Evolutionary conservation across 257 asterid species (phyloP).

Genomic region (Solanum habrochaites): DNA sequence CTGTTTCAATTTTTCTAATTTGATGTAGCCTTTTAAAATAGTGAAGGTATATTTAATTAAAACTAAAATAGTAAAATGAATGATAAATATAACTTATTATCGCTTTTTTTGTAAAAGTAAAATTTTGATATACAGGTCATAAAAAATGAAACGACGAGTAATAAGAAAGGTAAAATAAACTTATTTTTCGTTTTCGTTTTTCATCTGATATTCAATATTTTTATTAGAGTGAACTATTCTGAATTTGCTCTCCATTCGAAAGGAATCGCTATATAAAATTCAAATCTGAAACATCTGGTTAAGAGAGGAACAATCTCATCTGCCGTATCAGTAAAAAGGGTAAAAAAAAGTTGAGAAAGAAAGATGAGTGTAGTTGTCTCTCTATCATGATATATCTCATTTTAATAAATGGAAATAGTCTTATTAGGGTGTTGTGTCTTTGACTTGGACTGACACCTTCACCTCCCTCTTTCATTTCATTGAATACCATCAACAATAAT

Average conservation of each 20-base stretch:
- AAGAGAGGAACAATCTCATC: too few species aligned
- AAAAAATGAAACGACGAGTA: not conserved
- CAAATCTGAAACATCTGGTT: fast-evolving
- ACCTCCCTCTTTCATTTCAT: not conserved
- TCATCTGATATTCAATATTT: too few species aligned
- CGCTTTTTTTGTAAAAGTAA: not conserved
- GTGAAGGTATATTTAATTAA: too few species aligned
- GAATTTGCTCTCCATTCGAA: fast-evolving
- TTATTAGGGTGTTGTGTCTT: not conserved
- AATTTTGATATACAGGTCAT: not conserved
- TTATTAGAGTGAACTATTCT: too few species aligned
- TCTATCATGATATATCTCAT: not conserved
- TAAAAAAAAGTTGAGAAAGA: not conserved
- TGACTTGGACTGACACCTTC: not conserved
- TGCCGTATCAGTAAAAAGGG: not conserved
- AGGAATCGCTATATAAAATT: fast-evolving
- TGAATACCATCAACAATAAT: not conserved
- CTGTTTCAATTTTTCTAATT: too few species aligned
- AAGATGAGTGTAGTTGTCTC: not conserved
- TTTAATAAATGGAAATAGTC: not conserved
- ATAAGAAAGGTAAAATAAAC: not conserved
- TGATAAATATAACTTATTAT: not conserved
- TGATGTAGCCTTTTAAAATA: not conserved
- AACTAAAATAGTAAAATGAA: not conserved
- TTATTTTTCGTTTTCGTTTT: too few species aligned